These are phyloP conservation scores for Phytophthora uliginosa DNA, from an alignment of 352 stramenopile genomes.

Conservation along the genomic window DNA sequence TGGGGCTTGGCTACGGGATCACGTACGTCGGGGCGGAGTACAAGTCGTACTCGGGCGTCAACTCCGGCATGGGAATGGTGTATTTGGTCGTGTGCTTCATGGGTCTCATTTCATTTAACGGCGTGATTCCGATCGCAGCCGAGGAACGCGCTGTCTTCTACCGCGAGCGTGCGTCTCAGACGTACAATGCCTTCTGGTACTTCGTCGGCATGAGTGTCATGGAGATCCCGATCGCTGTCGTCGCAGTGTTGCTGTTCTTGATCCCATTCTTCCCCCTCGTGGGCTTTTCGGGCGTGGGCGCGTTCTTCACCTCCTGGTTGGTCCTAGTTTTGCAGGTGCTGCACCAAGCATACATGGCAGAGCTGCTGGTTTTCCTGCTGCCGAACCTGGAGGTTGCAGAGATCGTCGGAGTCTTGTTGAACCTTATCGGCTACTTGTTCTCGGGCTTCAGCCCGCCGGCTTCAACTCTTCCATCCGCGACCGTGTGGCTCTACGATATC, in stretches of 20 bases:
- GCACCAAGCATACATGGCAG: slow-evolving; percentile 37
- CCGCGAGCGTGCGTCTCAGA: slow-evolving; percentile 19
- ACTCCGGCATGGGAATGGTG: slow-evolving; percentile 51
- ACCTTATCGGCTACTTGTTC: slow-evolving; percentile 42
- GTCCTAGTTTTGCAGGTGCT: slow-evolving; percentile 29
- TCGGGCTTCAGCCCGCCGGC: slow-evolving; percentile 50
- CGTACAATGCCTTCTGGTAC: slow-evolving; percentile 29
- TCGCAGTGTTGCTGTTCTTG: slow-evolving; percentile 17
- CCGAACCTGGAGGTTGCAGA: slow-evolving; percentile 35
- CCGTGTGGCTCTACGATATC: slow-evolving; percentile 30
- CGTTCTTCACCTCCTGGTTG: slow-evolving; percentile 41
- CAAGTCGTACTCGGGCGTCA: slow-evolving; percentile 39
- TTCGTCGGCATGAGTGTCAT: slow-evolving; percentile 12
- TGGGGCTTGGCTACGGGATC: slow-evolving; percentile 75
- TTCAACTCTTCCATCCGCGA: slow-evolving; percentile 22
- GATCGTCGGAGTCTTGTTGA: slow-evolving; percentile 37
- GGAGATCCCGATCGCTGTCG: slow-evolving; percentile 26
- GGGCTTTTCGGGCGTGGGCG: slow-evolving; percentile 6
- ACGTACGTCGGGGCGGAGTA: slow-evolving; percentile 54
- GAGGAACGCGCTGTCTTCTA: slow-evolving; percentile 21
- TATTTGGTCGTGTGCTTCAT: slow-evolving; percentile 14
- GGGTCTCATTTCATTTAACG: slow-evolving; percentile 11
- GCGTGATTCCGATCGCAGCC: slow-evolving; percentile 7
- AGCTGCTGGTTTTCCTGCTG: slow-evolving; percentile 40
- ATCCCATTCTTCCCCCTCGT: slow-evolving; percentile 35